Base-by-base conservation (phyloP, 345 rosid genomes). In the Euclidium syriacum region DNA sequence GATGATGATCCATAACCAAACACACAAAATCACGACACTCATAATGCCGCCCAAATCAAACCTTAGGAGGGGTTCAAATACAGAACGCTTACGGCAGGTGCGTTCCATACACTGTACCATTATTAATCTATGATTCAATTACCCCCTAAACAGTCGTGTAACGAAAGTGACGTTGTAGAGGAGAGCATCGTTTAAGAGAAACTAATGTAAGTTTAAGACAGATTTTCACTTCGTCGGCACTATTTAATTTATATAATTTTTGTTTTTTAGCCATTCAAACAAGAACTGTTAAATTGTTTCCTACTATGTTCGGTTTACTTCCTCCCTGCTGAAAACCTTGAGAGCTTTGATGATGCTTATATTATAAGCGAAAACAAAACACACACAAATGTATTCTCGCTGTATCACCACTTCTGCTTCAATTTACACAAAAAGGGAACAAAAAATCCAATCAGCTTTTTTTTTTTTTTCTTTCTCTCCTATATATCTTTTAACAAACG, bases 1-100 rank as follows among this genome's bases (percentile, higher is more conserved):
- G 78, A 86, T 64, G 14, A n/a, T n/a, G n/a, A n/a, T n/a, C n/a
- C n/a, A n/a, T n/a, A n/a, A 41, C 30, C 47, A 33, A 30, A 7
- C 67, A 52, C 38, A 25, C 32, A 41, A 27, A 47, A 27, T 42
- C 26, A 50, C 57, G 36, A 26, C 25, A 19, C 64, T 38, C 26
- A 29, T 58, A 27, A 9, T 51, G 36, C 58, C 64, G 36, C 58
- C 34, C 20, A 52, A 53, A 43, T 43, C 48, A 69, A 52, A 11
- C 22, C 15, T 11, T 52, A 20, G 57, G 68, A 61, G 40, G 62
- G 68, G 47, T 29, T 17, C 64, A 47, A 46, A 4, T 47, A 70
- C 58, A 61, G 62, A 43, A 69, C 49, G 11, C 53, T 53, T 41
- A n/a, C 52, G 64, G 38, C 64, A 70, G 74, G 69, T 70, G 46